Base-by-base conservation (phyloP, 164 flowering plant species). In the Buxus sempervirens region DNA sequence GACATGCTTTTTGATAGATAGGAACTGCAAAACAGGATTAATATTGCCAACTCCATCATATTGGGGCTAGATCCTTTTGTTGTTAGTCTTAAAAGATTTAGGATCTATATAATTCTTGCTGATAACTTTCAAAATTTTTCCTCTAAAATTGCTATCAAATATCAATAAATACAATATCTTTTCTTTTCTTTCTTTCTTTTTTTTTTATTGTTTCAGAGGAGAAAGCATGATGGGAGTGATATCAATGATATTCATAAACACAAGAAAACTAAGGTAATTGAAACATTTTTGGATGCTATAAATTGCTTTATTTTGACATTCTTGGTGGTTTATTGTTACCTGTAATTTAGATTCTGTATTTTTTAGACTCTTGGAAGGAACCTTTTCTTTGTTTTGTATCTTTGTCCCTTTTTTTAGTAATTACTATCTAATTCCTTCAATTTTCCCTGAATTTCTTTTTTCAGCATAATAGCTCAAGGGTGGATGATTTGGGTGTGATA, bases 381-480 rank as follows among this genome's bases (percentile, higher is more conserved):
- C n/a, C n/a, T n/a, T n/a, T n/a, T n/a, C n/a, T n/a, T n/a, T n/a
- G n/a, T n/a, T n/a, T n/a, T n/a, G n/a, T n/a, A n/a, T n/a, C n/a
- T 25, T 38, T 25, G 18, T 54, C 16, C 20, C 12, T 27, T 24
- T 10, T 19, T 15, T 22, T 62, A 24, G 0, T 28, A n/a, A 54
- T 32, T 27, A 26, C 45, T 65, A 25, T 24, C 12, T 62, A 51
- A 25, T 20, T 21, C 58, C 19, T 32, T 18, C 38, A 18, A 24
- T 66, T 58, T 32, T 25, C 55, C 25, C 27, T 63, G 38, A 38
- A 41, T 55, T 69, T 18, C 75, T 82, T 74, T 18, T 76, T 82
- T 74, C 94, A 93, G 98, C 96, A 91, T 75, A 94, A 86, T 81
- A 85, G 90, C 84, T 84, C 97, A 60, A 90, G 86, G 80, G 77